phyloP scores from a whole-genome alignment of 352 stramenopile genomes.

The Plasmopara viticola region DNA sequence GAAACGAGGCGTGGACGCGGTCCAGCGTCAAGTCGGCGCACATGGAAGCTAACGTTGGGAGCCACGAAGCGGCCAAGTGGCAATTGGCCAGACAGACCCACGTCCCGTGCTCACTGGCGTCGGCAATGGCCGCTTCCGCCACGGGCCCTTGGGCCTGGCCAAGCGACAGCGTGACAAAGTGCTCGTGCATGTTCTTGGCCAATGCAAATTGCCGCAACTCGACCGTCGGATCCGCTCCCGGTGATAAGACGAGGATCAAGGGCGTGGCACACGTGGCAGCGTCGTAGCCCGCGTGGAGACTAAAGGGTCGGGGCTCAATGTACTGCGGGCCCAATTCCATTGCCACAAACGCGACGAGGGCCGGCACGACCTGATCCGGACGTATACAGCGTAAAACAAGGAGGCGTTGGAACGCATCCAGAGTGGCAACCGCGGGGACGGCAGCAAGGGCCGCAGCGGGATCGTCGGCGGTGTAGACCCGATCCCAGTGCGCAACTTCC shows the following conservation, averaged over 20 bases:
- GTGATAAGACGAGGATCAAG: constrained; percentile 93
- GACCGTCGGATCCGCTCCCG: constrained; percentile 92
- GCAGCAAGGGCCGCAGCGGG: constrained; percentile 59
- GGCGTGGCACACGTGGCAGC: constrained; percentile 92
- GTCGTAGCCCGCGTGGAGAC: constrained; percentile 88
- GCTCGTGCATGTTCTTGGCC: constrained; percentile 88
- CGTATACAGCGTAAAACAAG: constrained; percentile 88
- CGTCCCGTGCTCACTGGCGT: constrained; percentile 89
- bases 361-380: constrained; percentile 89
- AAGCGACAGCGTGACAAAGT: constrained; percentile 90
- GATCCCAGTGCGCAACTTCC: constrained; percentile 57
- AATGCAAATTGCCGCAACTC: constrained; percentile 90
- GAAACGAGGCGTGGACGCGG: constrained; percentile 87
- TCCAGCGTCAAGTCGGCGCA: constrained; percentile 92
- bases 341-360: constrained; percentile 88
- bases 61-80: constrained; percentile 92
- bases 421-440: constrained; percentile 39
- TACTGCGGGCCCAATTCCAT: constrained; percentile 87
- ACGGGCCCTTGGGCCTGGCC: constrained; percentile 92
- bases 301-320: constrained; percentile 91
- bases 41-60: constrained; percentile 92
- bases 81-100: constrained; percentile 97
- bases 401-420: constrained; percentile 88
- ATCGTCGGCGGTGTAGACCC: constrained; percentile 82
- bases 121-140: constrained; percentile 88